Base-by-base conservation (phyloP, 2,329 filamentous ascomycete genomes). In the Zymoseptoria brevis region DNA sequence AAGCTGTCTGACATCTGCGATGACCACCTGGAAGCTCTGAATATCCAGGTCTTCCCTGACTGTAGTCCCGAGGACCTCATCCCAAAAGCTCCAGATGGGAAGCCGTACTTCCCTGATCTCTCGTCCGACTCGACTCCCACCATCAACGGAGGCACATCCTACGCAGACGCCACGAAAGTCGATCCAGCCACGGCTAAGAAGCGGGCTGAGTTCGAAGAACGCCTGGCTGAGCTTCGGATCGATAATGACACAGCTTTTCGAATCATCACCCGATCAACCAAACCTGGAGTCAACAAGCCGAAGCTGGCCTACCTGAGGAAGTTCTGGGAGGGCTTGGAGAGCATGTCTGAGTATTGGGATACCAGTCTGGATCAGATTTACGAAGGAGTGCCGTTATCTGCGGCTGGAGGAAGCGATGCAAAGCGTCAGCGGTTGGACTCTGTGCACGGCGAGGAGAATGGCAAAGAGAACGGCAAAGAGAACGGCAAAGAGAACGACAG, bases 311-410 rank as follows among this genome's bases (percentile, higher is more conserved):
- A 84, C 63, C 78, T 82, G 60, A 76, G 83, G 56, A 83, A 81
- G 58, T 86, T 87, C 70, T 87, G 81, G 79, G 76, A 79, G 55
- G 79, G 77, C 2, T 73, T 87, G 56, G 81, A 85, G 63, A 79
- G 77, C 41, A 77, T 86, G 77, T 76, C 81, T 16, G 81, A 83
- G 62, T 86, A 84, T 67, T 87, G 84, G 83, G 84, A 87, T 67
- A 76, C 75, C 48, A 83, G 79, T 60, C 68, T 80, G 53, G 84
- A 87, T 64, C 72, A 83, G 29, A 84, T 84, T 68, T 77, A 77
- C 50, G 69, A 72, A 19, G 67, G 72, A 5, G 63, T 55, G 59
- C 66, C 50, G 19, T n/a, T 53, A 5, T 53, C n/a, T 29, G 57
- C 62, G 41, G 62, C 63, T 2, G 53, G 13, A 16, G 58, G 62